Evolutionary conservation across 2,329 filamentous ascomycete genomes (phyloP), one percentile per base, ranked within the genome.

Genomic region (Aspergillus sp.): DNA sequence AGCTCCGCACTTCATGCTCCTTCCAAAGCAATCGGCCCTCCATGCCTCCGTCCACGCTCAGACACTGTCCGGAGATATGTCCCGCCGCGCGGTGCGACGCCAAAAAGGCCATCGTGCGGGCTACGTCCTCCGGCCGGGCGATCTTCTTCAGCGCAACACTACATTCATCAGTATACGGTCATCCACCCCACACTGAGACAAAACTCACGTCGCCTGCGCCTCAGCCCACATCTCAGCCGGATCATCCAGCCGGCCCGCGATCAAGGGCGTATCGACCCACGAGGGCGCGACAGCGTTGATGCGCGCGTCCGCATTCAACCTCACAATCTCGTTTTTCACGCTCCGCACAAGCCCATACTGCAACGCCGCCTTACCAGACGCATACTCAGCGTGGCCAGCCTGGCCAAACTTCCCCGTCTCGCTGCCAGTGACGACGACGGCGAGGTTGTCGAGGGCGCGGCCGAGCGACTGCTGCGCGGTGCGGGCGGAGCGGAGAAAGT

Each of bases 291-390:
- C 76, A 45, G 78, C 76, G 66, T 82, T 82, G 53, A 82, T 80
- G 16, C 79, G 68, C 9, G 76, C 81, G 50, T 73, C 76, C 1
- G 66, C 60, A 51, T 82, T 82, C 49, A 83, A 60, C 9, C 72
- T 70, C 6, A 79, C 73, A 49, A 83, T 81, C 56, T 83, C 80
- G 50, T 82, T 80, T 67, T 81, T 81, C 10, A 82, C 77, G 0
- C 71, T 76, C 32, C 71, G 72, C 5, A 83, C 73, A 6, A 83
- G 69, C 0, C 78, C 79, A 64, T 82, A 81, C 56, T 81, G 78
- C 45, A 82, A 55, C 2, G 73, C 79, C 3, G 78, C 71, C 61
- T 80, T 79, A 1, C 80, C 78, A 41, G 71, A 73, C 5, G 78
- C 78, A 63, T 81, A 80, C 55, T 81, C 79, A 0, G 73, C 69